Percentiles rank a stretch among this genome's conserved stretches.
These are phyloP conservation scores for Eucalyptus guilfoylei DNA, from an alignment of 345 rosid genomes.

Conservation along the genomic window DNA sequence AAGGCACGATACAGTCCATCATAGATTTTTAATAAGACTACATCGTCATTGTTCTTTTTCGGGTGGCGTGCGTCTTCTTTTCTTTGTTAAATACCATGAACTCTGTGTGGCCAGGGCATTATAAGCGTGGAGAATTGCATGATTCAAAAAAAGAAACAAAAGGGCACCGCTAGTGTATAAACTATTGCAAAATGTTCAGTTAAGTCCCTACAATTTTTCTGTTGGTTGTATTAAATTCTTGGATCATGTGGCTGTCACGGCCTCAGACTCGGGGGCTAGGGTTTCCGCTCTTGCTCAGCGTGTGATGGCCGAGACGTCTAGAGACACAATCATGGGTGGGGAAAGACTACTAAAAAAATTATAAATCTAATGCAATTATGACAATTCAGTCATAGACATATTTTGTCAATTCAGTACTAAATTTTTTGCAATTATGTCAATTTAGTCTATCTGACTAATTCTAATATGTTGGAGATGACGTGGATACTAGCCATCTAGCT, in stretches of 20 bases:
- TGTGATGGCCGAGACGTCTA: neutral
- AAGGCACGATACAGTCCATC: neutral
- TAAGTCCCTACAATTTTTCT: neutral
- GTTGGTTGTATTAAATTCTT: neutral
- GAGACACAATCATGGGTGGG: neutral
- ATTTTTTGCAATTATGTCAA: too few relatives aligned
- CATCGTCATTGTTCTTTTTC: neutral
- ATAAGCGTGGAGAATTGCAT: neutral
- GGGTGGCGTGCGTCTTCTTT: neutral
- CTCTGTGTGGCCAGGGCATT: neutral
- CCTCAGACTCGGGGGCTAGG: neutral
- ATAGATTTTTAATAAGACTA: neutral
- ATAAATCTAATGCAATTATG: too few relatives aligned
- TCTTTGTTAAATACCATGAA: neutral
- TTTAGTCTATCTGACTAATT: rapidly evolving
- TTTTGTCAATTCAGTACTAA: too few relatives aligned
- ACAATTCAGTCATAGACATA: too few relatives aligned
- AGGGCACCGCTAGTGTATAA: neutral
- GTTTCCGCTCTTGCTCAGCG: too few relatives aligned
- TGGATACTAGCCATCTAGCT: rapidly evolving
- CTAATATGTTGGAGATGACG: rapidly evolving
- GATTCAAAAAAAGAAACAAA: neutral
- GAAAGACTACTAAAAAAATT: too few relatives aligned
- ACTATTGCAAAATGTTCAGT: neutral
- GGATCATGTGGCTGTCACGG: neutral